Base-by-base conservation (phyloP, 495 filamentous ascomycete genomes). In the Aspergillus incahuasiensis region DNA sequence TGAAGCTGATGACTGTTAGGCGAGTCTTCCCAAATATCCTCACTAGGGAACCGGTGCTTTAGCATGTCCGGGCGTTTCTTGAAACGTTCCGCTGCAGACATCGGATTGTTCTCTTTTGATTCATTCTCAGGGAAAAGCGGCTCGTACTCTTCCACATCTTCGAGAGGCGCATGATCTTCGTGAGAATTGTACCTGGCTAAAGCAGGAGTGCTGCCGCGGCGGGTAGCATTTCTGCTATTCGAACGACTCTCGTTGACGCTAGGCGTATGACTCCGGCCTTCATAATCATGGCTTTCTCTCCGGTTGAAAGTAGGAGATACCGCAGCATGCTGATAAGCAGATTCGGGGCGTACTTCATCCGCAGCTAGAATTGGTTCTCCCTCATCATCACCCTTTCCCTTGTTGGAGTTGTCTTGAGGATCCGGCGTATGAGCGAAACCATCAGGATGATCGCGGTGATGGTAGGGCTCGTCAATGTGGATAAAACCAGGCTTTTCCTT, bases 1-100 rank as follows among this genome's bases (percentile, higher is more conserved):
- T 89, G 83, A 54, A 90, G 84, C 61, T 92, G 86, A 44, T 90
- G 76, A 72, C 89, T 92, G 71, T 86, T 89, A 4, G 94, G 94
- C 0, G 91, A 88, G 70, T 99, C 94, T 68, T 99, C 94, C 94
- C 94, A 99, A 35, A 97, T 82, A 66, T 99, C 94, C 59, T 87
- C 84, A 67, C 91, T 96, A 0, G 94, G 94, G 72, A 98, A 98
- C 44, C 87, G 82, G 46, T 89, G 88, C 65, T 82, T 81, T 56
- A 81, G 73, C 32, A 77, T 61, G 42, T 84, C 82, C 0, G 86
- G 83, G 34, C 84, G 81, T 38, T 76, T 63, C 66, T 85, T 87
- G 51, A 85, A 75, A 39, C 82, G 79, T 45, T 87, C 83, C 5
- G 79, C 75, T 20, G 80, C 75, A 9, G 82, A 77, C 41, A 79